A percentile compares a stretch with the other conserved stretches of the same genome.
Evolutionary conservation across 345 rosid genomes (phyloP).

Genomic region (Durio zibethinus): DNA sequence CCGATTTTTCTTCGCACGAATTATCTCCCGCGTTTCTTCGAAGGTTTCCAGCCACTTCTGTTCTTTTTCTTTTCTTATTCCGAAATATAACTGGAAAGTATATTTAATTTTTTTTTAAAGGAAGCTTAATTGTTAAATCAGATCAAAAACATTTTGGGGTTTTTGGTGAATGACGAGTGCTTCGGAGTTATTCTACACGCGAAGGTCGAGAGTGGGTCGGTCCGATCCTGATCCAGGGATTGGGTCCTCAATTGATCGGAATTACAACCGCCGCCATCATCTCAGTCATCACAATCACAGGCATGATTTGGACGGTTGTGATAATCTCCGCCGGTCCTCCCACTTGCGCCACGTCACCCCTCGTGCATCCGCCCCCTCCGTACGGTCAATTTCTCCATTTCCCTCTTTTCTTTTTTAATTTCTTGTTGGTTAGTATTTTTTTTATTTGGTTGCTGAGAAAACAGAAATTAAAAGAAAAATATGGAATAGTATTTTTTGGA

Average conservation of each 20-base stretch:
- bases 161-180: conserved; percentile 81
- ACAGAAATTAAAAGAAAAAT: neutral
- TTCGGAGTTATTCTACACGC: conserved; percentile 72
- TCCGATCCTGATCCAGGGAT: conserved; percentile 38
- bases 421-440: neutral
- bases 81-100: neutral
- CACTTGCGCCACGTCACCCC: conserved; percentile 42
- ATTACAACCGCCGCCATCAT: conserved; percentile 45
- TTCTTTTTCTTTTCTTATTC: neutral
- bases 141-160: conserved; percentile 3
- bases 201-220: conserved; percentile 76
- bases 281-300: conserved; percentile 33
- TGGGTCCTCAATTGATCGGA: conserved; percentile 42
- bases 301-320: conserved; percentile 56
- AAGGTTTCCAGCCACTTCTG: neutral
- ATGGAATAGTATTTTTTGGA: neutral
- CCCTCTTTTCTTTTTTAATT: neutral
- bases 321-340: conserved; percentile 52
- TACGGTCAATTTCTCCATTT: conserved; percentile 25
- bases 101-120: neutral
- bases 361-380: conserved; percentile 37
- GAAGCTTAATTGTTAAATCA: neutral
- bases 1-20: neutral
- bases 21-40: neutral
- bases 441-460: neutral